A percentile compares a stretch with the other conserved stretches of the same genome.
phyloP scores from a whole-genome alignment of 768 basidiomycete genomes.

The Mycena rebaudengoi region DNA sequence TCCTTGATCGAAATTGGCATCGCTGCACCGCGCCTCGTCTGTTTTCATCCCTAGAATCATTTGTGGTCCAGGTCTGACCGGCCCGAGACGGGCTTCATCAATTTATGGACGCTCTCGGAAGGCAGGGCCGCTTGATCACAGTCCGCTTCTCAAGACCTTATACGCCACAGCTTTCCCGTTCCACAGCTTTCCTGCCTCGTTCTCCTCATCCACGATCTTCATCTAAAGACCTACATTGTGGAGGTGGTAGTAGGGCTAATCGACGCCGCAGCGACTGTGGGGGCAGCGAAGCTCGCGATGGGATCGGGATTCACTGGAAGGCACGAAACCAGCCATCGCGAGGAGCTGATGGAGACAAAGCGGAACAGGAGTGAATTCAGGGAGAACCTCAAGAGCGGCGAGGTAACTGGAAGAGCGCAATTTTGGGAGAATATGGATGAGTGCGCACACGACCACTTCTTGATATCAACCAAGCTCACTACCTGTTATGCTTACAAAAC shows the following conservation, averaged over 20 bases:
- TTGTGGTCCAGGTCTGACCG: too few species aligned
- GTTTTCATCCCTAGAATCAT: too few species aligned
- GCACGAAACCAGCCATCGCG: slow-evolving; percentile 6
- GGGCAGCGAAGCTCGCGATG: not conserved
- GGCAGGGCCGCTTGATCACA: too few species aligned
- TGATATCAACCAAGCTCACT: not conserved
- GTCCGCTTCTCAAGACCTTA: too few species aligned
- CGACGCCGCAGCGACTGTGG: slow-evolving; percentile 12
- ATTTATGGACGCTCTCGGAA: too few species aligned
- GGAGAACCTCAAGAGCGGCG: not conserved
- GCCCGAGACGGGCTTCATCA: too few species aligned
- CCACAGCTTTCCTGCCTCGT: too few species aligned
- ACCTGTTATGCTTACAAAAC: not conserved
- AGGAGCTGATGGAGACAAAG: not conserved
- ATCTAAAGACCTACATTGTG: too few species aligned
- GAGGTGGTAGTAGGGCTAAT: not conserved
- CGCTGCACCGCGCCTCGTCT: too few species aligned
- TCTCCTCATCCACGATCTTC: too few species aligned
- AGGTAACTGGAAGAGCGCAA: not conserved
- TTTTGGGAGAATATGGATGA: not conserved
- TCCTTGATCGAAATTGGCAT: too few species aligned
- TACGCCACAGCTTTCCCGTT: too few species aligned
- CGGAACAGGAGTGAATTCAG: not conserved
- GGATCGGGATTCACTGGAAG: slow-evolving; percentile 5
- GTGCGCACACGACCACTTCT: not conserved